Evolutionary conservation across 2,329 filamentous ascomycete species (phyloP).

Genomic region (Sphaerulina populicola): DNA sequence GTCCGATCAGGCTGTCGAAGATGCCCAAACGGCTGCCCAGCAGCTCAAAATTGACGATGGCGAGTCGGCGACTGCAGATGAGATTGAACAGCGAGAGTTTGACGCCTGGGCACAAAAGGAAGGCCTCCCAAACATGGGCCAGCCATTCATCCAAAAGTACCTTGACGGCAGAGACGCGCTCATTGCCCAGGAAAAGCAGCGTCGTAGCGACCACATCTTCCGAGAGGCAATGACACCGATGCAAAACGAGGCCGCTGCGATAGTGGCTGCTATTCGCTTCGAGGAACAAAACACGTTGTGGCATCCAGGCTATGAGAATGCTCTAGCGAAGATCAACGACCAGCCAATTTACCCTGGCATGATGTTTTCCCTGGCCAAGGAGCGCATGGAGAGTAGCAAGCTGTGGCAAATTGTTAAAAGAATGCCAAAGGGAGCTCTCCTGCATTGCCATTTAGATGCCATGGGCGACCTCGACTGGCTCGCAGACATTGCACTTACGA

Average conservation of each 20-base stretch:
- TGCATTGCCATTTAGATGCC: slow-evolving; percentile 84
- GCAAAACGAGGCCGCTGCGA: slow-evolving; percentile 65
- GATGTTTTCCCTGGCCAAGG: slow-evolving; percentile 83
- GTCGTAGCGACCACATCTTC: slow-evolving; percentile 69
- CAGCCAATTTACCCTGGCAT: slow-evolving; percentile 73
- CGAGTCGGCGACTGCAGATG: slow-evolving; percentile 2
- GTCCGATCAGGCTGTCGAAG: not conserved
- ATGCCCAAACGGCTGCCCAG: not conserved
- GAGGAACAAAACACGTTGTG: slow-evolving; percentile 69
- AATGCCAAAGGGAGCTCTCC: slow-evolving; percentile 80
- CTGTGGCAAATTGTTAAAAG: slow-evolving; percentile 75
- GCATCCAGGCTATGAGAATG: slow-evolving; percentile 65
- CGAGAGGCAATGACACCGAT: slow-evolving; percentile 67
- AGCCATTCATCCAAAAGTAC: slow-evolving; percentile 77
- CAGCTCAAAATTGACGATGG: slow-evolving; percentile 2
- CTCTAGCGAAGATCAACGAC: slow-evolving; percentile 52
- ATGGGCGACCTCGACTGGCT: slow-evolving; percentile 84
- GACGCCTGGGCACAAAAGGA: slow-evolving; percentile 26
- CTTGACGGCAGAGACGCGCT: slow-evolving; percentile 65
- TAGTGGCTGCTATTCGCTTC: slow-evolving; percentile 70
- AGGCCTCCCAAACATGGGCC: slow-evolving; percentile 42
- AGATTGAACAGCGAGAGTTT: slow-evolving; percentile 4
- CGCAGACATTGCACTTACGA: slow-evolving; percentile 60
- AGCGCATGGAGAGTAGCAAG: slow-evolving; percentile 74
- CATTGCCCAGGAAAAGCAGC: slow-evolving; percentile 70